These are phyloP conservation scores for Penicillium bialowiezense DNA, from an alignment of 495 filamentous ascomycete genomes.

Conservation along the genomic window DNA sequence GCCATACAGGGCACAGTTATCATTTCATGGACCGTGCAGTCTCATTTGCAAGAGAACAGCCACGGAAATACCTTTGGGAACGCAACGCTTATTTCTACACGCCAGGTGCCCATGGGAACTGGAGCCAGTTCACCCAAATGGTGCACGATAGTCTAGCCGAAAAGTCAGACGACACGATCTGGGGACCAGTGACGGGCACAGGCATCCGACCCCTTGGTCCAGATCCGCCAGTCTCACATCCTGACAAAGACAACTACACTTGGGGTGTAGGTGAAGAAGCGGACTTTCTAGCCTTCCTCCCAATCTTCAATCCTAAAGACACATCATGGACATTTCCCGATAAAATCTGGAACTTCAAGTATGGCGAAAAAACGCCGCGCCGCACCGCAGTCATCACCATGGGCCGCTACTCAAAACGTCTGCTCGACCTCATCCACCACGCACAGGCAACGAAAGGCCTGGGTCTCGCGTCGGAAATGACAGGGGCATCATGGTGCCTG, in stretches of 20 bases:
- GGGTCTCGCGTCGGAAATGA: conserved; percentile 68
- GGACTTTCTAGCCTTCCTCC: conserved; percentile 67
- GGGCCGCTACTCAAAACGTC: conserved; percentile 56
- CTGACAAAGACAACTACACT: conserved; percentile 58
- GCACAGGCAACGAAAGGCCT: conserved; percentile 38
- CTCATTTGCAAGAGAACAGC: conserved; percentile 58
- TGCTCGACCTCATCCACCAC: conserved; percentile 33
- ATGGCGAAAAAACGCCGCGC: conserved; percentile 50
- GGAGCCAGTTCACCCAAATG: conserved; percentile 50
- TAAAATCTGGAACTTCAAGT: conserved; percentile 34
- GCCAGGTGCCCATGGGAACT: conserved; percentile 59
- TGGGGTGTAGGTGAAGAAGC: conserved; percentile 79
- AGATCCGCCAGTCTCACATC: conserved; percentile 48
- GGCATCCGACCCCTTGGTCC: conserved; percentile 58
- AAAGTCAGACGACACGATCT: conserved; percentile 41
- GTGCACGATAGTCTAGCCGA: conserved; percentile 44
- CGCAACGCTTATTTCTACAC: conserved; percentile 71
- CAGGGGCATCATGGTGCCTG: conserved; percentile 59
- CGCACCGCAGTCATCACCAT: conserved; percentile 67
- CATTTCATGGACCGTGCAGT: conserved; percentile 60
- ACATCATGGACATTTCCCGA: conserved; percentile 63
- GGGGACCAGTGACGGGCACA: conserved; percentile 49
- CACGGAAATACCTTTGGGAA: conserved; percentile 70
- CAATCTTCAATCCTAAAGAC: conserved; percentile 64
- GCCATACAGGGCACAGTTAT: conserved; percentile 69